Conservation (phyloP, 2,329 filamentous ascomycete species). For the Phyllosticta ampelicida region DNA sequence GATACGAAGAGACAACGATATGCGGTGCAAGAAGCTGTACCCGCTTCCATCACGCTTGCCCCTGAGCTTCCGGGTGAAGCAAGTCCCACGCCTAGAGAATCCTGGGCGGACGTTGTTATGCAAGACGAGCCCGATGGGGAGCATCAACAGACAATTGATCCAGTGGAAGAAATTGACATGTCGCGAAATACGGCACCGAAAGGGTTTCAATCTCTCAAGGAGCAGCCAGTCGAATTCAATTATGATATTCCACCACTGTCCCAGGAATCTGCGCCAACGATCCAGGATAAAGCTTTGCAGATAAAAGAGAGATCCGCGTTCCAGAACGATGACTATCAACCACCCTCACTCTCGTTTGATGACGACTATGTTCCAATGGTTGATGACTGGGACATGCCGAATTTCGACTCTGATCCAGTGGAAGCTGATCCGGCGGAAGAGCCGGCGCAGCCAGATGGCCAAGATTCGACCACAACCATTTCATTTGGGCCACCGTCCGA, state of each 20-base stretch:
- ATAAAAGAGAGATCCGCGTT: not conserved
- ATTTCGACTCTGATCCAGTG: not conserved
- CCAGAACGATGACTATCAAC: not conserved
- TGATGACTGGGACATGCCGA: not conserved
- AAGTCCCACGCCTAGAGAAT: not conserved
- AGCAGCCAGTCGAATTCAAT: not conserved
- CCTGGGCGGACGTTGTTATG: not conserved
- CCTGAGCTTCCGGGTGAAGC: not conserved
- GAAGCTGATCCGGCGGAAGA: not conserved
- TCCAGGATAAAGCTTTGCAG: not conserved
- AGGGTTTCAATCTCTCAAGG: not conserved
- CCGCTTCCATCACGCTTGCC: not conserved
- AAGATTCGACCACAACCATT: no score
- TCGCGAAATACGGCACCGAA: not conserved
- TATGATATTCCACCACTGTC: not conserved
- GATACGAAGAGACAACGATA: not conserved
- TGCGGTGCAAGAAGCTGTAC: not conserved
- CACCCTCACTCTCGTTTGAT: not conserved
- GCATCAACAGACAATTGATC: not conserved
- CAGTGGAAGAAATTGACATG: not conserved
- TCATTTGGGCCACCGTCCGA: not conserved
- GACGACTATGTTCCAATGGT: not conserved
- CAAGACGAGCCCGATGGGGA: not conserved
- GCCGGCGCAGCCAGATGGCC: not conserved
- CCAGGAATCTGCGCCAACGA: not conserved